Base-by-base conservation (phyloP, 768 basidiomycete genomes). In the Collybia mongolica region DNA sequence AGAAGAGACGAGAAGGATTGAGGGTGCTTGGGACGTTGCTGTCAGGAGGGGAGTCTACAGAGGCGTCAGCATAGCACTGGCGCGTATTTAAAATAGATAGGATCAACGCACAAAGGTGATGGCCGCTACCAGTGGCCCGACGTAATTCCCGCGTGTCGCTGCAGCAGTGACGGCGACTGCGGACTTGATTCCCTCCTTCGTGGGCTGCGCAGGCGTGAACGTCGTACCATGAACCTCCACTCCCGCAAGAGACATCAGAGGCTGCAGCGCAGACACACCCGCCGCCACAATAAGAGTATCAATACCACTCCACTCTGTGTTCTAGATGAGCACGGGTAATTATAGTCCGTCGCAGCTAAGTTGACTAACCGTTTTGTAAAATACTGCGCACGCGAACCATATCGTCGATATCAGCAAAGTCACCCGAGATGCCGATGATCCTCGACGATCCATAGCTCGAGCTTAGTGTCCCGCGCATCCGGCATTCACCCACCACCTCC, bases 241-340 rank as follows among this genome's bases (percentile, higher is more conserved):
- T 2, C 85, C 87, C 14, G 89, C 86, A 8, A 91, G 67, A 2
- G 81, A 77, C 65, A 94, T 73, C 20, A 96, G 70, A 0, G 93
- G 88, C 46, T 80, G 82, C 2, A 93, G 72, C 9, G 92, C 85
- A 0, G 90, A 90, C 0, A 94, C 88, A 3, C 94, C 94, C 2
- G 93, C 92, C 26, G 81, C 78, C 29, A 96, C 80, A 24, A 93
- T 70, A 5, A 96, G 62, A 0, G 93, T 96, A 65, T 96, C 93
- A 1, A 95, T 56, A 14, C 92, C 90, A 1, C 69, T 71, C 91
- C 92, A 94, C 55, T 74, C 93, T 95, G 53, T 14, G 50, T 39
- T 39, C 18, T n/a, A n/a, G n/a, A n/a, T n/a, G 40, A 39, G 49
- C 14, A 28, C n/a, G 26, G 42, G 20, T 26, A 28, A 5, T 28